These are phyloP conservation scores for Mucor lusitanicus DNA, from an alignment of 371 early-diverging fungal genomes.

Conservation along the genomic window DNA sequence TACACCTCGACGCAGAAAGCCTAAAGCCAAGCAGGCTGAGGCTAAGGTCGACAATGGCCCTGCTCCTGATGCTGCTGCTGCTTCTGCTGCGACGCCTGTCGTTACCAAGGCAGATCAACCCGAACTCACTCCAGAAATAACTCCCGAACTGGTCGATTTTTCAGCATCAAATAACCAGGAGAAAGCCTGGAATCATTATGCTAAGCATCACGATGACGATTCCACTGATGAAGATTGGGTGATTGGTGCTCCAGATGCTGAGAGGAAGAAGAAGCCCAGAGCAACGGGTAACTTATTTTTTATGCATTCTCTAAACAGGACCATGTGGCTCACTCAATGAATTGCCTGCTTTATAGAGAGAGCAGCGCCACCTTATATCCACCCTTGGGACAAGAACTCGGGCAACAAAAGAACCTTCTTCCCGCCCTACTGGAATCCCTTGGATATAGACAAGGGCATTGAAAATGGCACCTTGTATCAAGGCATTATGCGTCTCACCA, in stretches of 20 bases:
- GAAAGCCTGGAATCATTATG: background rate
- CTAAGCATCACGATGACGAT: background rate
- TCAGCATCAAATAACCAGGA: background rate
- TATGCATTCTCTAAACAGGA: no score
- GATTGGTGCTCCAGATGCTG: background rate
- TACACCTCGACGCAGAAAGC: background rate
- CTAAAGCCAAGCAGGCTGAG: background rate
- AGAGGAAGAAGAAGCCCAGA: background rate
- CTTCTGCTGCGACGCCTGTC: background rate
- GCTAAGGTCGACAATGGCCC: background rate
- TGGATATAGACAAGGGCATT: slow-evolving; percentile 5
- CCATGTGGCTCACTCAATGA: background rate
- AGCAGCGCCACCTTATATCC: background rate
- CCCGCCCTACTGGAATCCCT: background rate
- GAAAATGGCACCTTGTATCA: slow-evolving; percentile 15
- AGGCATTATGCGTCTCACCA: slow-evolving; percentile 77
- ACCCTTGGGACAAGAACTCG: slow-evolving; percentile 1
- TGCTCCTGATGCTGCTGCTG: background rate
- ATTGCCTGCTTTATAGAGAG: background rate
- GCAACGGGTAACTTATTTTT: background rate
- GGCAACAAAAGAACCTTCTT: background rate
- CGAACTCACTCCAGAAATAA: background rate
- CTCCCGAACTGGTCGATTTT: background rate
- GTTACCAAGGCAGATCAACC: background rate
- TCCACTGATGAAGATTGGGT: background rate